Evolutionary conservation across 2,329 filamentous ascomycete genomes (phyloP).

Genomic region (Pestalotiopsis sp.): DNA sequence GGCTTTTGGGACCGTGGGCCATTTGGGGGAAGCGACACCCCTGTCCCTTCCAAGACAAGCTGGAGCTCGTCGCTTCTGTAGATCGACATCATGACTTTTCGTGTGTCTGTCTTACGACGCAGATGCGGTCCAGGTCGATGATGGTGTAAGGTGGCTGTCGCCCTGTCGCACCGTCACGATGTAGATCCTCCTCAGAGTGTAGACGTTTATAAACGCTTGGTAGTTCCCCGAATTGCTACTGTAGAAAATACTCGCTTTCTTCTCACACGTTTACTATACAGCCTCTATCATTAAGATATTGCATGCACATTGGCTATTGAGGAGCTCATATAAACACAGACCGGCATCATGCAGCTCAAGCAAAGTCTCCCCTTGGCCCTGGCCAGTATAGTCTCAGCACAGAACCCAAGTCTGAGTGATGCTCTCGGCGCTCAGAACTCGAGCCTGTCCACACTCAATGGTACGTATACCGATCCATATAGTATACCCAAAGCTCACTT

Average conservation of each 20-base stretch:
- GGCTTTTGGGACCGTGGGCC: neutral
- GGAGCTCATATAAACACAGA: neutral
- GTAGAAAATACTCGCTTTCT: neutral
- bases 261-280: neutral
- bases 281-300: neutral
- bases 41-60: neutral
- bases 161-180: neutral
- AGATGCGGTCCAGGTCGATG: neutral
- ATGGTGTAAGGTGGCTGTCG: neutral
- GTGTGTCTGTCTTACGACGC: neutral
- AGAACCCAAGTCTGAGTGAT: constrained; percentile 13
- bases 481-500: neutral
- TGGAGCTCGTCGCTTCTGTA: neutral
- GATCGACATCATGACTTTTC: constrained; percentile 9
- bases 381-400: constrained; percentile 11
- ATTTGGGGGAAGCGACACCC: neutral
- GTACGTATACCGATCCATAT: neutral
- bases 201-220: neutral
- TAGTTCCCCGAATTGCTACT: neutral
- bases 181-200: neutral
- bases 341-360: constrained; percentile 16
- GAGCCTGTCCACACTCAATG: constrained; percentile 15
- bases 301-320: neutral
- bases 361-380: constrained; percentile 12
- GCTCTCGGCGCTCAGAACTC: constrained; percentile 15